Evolutionary conservation across 2,329 filamentous ascomycete species (phyloP), one percentile per base, ranked within the genome.

Genomic region (Xylaria sp.): DNA sequence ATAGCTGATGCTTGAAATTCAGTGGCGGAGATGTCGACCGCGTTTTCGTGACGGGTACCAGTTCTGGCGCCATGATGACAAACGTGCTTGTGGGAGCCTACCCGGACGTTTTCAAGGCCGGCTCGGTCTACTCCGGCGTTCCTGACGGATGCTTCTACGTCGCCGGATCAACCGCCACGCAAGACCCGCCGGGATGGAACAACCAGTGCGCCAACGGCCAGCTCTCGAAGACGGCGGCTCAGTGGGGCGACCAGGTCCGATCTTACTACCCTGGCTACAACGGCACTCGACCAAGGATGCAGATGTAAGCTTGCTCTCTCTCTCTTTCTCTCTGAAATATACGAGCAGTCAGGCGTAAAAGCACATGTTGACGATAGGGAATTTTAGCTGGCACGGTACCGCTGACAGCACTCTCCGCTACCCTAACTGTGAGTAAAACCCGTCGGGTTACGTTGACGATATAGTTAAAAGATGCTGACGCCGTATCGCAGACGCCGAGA

Each of bases 241-340:
- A 80, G 56, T 85, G 84, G 84, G 81, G 81, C 18, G 78, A 82
- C 62, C 74, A 80, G 31, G 82, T 82, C 0, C 73, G 76, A 60
- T 77, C 80, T 15, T 87, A 86, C 81, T 87, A 87, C 74, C 84
- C 86, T 0, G 82, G 82, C 41, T 89, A 87, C 74, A 81, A 74
- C 20, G 83, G 83, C 8, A 67, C 76, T 1, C 76, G 81, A 9
- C 81, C 83, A 15, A 78, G 78, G 68, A 82, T 85, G 80, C 74
- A 78, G 69, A 76, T 80, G 76, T 78, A 55, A 76, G 76, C 65
- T 73, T 8, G 39, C 12, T 23, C 1, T 25, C n/a, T 52, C 9
- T 9, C 12, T 23, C 1, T 25, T 13, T 52, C 9, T 9, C 25
- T 28, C 39, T 23, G 13, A 31, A n/a, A 7, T 54, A 44, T 67